These are phyloP conservation scores for Phaeoacremonium minimum DNA, from an alignment of 2,329 filamentous ascomycete species.

Conservation along the genomic window DNA sequence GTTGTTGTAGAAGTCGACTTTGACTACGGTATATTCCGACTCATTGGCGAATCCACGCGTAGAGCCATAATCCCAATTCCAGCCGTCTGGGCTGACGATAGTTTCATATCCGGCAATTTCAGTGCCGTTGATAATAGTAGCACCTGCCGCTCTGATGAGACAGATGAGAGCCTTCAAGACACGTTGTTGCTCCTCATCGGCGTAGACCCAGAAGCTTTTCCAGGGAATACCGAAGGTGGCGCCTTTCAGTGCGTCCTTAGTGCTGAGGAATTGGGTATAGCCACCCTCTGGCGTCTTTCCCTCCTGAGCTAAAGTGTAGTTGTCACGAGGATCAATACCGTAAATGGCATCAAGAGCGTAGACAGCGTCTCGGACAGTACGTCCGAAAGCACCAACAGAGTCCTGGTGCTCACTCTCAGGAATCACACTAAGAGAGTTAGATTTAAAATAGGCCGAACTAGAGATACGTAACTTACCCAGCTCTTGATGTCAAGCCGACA, in stretches of 20 bases:
- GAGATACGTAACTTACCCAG: constrained; percentile 23
- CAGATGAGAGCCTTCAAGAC: constrained; percentile 47
- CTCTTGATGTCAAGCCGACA: constrained; percentile 60
- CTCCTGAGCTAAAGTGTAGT: constrained; percentile 58
- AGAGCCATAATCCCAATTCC: constrained; percentile 69
- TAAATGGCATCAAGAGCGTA: constrained; percentile 66
- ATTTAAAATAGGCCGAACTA: background rate
- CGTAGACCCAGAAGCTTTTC: constrained; percentile 65
- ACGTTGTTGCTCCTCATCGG: constrained; percentile 48
- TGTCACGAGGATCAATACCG: constrained; percentile 58
- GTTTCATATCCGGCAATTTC: constrained; percentile 61
- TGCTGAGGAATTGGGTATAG: constrained; percentile 53
- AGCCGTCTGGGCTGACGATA: constrained; percentile 62
- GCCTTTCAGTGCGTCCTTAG: constrained; percentile 48
- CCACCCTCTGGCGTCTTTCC: constrained; percentile 49
- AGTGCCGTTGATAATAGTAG: constrained; percentile 64
- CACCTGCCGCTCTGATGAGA: constrained; percentile 56
- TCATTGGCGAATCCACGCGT: constrained; percentile 63
- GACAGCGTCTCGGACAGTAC: constrained; percentile 64
- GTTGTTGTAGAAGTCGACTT: constrained; percentile 64
- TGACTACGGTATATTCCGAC: constrained; percentile 70
- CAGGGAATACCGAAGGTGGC: constrained; percentile 69
- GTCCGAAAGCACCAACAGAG: constrained; percentile 62
- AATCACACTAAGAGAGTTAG: constrained; percentile 36
- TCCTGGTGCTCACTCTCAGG: constrained; percentile 67